Percentiles rank a stretch among this genome's conserved stretches.
Evolutionary conservation across 495 filamentous ascomycete genomes (phyloP).

Genomic region (Thermochaetoides thermophila): DNA sequence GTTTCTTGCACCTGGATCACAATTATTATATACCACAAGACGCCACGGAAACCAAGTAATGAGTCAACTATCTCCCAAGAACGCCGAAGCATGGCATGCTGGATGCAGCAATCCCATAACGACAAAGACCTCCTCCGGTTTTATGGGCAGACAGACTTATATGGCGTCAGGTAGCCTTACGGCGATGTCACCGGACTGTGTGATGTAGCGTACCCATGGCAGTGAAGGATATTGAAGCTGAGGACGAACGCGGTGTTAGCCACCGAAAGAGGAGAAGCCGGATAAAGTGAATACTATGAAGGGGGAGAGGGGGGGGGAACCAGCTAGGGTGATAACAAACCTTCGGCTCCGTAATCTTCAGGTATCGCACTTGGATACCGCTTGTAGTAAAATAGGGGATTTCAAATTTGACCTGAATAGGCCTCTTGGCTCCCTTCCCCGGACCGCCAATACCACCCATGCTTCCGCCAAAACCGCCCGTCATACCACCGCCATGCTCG

Average conservation of each 20-base stretch:
- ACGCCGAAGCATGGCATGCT: neutral
- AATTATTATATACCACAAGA: conserved; percentile 4
- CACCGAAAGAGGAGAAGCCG: neutral
- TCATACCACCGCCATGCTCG: conserved; percentile 91
- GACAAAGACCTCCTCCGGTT: neutral
- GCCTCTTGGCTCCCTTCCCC: conserved; percentile 77
- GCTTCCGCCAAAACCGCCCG: conserved; percentile 87
- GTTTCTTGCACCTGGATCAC: too few species aligned
- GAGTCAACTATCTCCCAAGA: neutral
- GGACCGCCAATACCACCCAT: conserved; percentile 61
- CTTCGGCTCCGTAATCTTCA: conserved; percentile 99
- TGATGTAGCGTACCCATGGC: conserved; percentile 98
- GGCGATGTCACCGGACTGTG: conserved; percentile 88
- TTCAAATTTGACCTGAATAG: conserved; percentile 98
- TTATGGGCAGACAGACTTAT: conserved; percentile 29
- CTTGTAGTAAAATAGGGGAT: conserved; percentile 99
- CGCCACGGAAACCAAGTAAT: neutral
- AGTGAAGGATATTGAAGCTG: conserved; percentile 79
- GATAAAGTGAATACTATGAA: too few species aligned
- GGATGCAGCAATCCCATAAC: neutral
- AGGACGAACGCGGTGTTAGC: conserved; percentile 6
- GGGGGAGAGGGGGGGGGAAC: too few species aligned
- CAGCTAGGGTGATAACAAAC: conserved; percentile 44
- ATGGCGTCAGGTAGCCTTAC: conserved; percentile 80
- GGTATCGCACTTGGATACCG: conserved; percentile 92